phyloP scores from a whole-genome alignment of 2,329 filamentous ascomycete genomes.

The Endoconidiophora polonica region DNA sequence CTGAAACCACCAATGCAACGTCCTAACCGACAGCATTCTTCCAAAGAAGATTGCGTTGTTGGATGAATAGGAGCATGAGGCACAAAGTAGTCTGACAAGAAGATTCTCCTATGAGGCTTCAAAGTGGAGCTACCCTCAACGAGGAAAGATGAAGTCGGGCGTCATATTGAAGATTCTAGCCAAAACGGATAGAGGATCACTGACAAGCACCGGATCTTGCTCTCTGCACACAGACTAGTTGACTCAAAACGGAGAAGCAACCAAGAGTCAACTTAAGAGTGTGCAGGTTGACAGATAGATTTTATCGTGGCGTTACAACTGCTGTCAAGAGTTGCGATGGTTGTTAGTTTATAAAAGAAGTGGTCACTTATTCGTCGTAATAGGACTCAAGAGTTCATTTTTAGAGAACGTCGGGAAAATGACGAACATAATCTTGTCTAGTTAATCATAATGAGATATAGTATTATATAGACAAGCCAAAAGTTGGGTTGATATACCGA shows the following conservation, averaged over 20 bases:
- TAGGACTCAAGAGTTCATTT: too few relatives aligned
- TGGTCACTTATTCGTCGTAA: background rate
- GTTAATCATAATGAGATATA: too few relatives aligned
- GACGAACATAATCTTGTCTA: too few relatives aligned
- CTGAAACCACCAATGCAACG: conserved; percentile 7
- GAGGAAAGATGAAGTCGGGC: conserved; percentile 10
- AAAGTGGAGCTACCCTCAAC: conserved; percentile 6
- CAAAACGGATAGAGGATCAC: conserved; percentile 36
- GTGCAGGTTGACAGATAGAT: conserved; percentile 38
- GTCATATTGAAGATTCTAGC: conserved; percentile 16
- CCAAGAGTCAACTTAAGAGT: conserved; percentile 92
- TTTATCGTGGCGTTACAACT: background rate
- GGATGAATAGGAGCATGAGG: conserved; percentile 4
- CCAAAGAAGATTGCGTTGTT: too few relatives aligned
- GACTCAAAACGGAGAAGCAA: conserved; percentile 63
- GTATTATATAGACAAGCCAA: too few relatives aligned
- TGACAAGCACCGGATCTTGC: conserved; percentile 29
- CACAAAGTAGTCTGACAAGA: conserved; percentile 6
- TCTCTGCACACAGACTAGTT: conserved; percentile 97
- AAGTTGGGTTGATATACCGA: too few relatives aligned
- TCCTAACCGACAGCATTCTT: background rate
- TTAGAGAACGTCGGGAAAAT: too few relatives aligned
- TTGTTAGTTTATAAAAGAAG: background rate
- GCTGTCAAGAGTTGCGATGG: too few relatives aligned
- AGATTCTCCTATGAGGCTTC: conserved; percentile 11